Evolutionary conservation across 2,329 filamentous ascomycete genomes (phyloP).

Genomic region (Claviceps africana): DNA sequence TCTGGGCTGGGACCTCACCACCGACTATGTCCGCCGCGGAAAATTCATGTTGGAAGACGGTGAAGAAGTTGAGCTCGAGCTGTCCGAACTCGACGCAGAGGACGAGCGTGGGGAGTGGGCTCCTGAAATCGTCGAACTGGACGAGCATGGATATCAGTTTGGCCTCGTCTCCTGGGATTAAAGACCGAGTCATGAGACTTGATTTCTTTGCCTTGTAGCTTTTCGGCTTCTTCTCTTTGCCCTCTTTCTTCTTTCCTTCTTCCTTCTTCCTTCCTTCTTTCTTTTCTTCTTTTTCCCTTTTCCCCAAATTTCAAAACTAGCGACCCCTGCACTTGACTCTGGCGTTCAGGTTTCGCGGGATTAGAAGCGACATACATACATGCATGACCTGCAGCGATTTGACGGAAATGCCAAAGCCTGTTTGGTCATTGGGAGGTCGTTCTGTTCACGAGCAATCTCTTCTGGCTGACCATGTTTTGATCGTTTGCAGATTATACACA

Average conservation of each 20-base stretch:
- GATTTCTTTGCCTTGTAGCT: too few species aligned
- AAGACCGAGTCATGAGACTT: not conserved
- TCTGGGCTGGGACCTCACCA: slow-evolving; percentile 43
- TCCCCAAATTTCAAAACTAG: not conserved
- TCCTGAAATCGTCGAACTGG: slow-evolving; percentile 38
- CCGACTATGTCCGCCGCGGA: slow-evolving; percentile 33
- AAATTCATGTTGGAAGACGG: slow-evolving; percentile 39
- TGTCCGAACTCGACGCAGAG: slow-evolving; percentile 37
- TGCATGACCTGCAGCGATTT: not conserved
- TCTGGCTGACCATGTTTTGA: not conserved
- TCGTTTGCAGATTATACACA: not conserved
- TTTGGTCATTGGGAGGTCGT: not conserved
- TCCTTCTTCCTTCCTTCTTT: not conserved
- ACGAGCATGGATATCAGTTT: slow-evolving; percentile 35
- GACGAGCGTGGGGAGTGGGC: slow-evolving; percentile 40
- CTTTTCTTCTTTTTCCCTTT: not conserved
- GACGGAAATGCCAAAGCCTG: not conserved
- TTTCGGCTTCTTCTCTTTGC: not conserved
- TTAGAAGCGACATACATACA: not conserved
- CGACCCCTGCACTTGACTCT: not conserved
- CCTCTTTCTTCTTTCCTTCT: not conserved
- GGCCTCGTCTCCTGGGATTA: slow-evolving; percentile 37
- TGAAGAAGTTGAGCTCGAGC: slow-evolving; percentile 32
- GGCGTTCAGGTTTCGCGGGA: not conserved
- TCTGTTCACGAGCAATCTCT: not conserved